Percentiles rank a stretch among this genome's conserved stretches.
These are phyloP conservation scores for Scheffersomyces spartinae DNA, from an alignment of 805 yeast genomes.

Conservation along the genomic window DNA sequence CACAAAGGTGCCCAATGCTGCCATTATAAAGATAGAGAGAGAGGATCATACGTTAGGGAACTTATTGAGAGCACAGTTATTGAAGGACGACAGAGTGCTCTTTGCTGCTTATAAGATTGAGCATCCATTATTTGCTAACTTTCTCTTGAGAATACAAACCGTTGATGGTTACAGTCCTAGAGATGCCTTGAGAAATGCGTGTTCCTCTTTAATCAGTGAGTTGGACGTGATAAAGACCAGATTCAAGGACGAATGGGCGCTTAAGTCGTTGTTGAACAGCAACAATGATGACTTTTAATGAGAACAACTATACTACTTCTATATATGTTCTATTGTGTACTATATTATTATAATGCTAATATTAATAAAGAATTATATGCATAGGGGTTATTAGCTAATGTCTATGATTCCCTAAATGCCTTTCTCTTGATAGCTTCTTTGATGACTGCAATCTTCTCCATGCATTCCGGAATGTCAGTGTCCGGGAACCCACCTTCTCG, in stretches of 20 bases:
- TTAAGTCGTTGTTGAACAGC: slow-evolving; percentile 59
- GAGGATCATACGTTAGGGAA: slow-evolving; percentile 98
- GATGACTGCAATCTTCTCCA: slow-evolving; percentile 33
- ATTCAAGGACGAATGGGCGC: slow-evolving; percentile 87
- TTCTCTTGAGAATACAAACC: slow-evolving; percentile 88
- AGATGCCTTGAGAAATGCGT: slow-evolving; percentile 84
- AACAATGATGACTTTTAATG: slow-evolving; percentile 20
- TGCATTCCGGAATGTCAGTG: slow-evolving; percentile 28
- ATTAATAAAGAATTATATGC: slow-evolving; percentile 1
- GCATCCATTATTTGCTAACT: slow-evolving; percentile 94
- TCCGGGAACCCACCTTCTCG: slow-evolving; percentile 32
- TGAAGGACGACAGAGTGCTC: slow-evolving; percentile 78
- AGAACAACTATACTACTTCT: no score
- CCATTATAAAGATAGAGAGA: slow-evolving; percentile 83
- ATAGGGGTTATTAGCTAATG: slow-evolving; percentile 2
- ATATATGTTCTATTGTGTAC: no score
- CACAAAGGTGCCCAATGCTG: slow-evolving; percentile 90
- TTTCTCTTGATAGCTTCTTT: slow-evolving; percentile 51
- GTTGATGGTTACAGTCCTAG: slow-evolving; percentile 91
- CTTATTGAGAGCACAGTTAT: slow-evolving; percentile 72
- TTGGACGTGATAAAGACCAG: slow-evolving; percentile 62
- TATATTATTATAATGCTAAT: not conserved
- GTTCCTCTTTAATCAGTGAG: slow-evolving; percentile 71
- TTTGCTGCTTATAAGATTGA: slow-evolving; percentile 97
- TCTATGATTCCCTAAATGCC: slow-evolving; percentile 12